Conservation (phyloP, 805 yeast genomes). For the Kodamaea nitidulidarum region DNA sequence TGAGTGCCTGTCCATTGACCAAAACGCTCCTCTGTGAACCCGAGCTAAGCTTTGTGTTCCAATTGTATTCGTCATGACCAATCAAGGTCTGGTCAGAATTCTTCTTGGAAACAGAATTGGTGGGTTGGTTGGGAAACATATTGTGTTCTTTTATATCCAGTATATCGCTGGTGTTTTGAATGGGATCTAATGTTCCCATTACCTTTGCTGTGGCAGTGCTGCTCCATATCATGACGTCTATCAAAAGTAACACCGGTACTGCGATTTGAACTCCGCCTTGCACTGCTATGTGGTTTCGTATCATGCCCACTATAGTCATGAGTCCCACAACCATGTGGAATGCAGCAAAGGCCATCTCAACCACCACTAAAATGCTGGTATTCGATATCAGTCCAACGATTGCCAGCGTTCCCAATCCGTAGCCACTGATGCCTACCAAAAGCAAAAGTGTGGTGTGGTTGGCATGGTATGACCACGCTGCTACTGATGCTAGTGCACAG, state of each 20-base stretch:
- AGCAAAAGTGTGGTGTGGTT: neutral
- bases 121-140: too few relatives aligned
- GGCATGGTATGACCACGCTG: slow-evolving; percentile 1
- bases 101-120: slow-evolving; percentile 9
- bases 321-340: slow-evolving; percentile 1
- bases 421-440: slow-evolving; percentile 6
- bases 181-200: neutral
- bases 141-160: too few relatives aligned
- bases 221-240: neutral
- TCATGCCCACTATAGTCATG: slow-evolving; percentile 4
- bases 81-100: slow-evolving; percentile 11
- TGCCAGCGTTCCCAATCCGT: slow-evolving; percentile 2
- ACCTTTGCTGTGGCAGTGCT: neutral
- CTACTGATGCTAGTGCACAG: slow-evolving; percentile 2
- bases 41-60: too few relatives aligned
- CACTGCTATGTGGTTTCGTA: neutral
- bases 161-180: too few relatives aligned
- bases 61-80: neutral
- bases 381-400: neutral
- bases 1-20: too few relatives aligned
- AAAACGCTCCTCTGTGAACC: too few relatives aligned
- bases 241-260: neutral
- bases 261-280: neutral
- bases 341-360: neutral
- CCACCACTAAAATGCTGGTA: neutral